phyloP scores from a whole-genome alignment of 805 yeast species.

The Yamadazyma insecticola region DNA sequence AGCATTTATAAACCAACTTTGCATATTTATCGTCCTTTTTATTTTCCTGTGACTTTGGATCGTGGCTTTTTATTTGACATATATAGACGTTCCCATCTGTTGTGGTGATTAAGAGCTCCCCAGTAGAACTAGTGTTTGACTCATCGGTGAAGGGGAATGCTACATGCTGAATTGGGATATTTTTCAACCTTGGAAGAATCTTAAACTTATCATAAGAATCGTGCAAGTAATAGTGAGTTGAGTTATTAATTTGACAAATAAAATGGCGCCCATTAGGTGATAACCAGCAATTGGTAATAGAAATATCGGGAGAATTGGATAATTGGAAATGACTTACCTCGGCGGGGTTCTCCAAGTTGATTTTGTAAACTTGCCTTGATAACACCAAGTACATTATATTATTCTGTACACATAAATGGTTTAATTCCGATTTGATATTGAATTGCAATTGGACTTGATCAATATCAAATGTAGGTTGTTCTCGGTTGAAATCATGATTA shows the following conservation, averaged over 20 bases:
- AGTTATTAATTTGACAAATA: slow-evolving; percentile 21
- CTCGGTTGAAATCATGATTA: too few species aligned
- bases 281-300: slow-evolving; percentile 29
- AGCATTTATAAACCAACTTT: slow-evolving; percentile 20
- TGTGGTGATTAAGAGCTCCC: slow-evolving; percentile 27
- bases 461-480: slow-evolving; percentile 22
- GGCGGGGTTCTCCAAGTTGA: slow-evolving; percentile 34
- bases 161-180: slow-evolving; percentile 19
- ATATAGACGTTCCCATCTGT: slow-evolving; percentile 24
- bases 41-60: slow-evolving; percentile 17
- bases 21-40: slow-evolving; percentile 35
- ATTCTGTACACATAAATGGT: slow-evolving; percentile 23
- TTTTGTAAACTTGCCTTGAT: slow-evolving; percentile 18
- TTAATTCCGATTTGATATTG: slow-evolving; percentile 21
- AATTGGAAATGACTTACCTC: slow-evolving; percentile 19
- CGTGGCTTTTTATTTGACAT: slow-evolving; percentile 25
- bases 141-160: slow-evolving; percentile 18
- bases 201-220: slow-evolving; percentile 28
- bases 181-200: slow-evolving; percentile 27
- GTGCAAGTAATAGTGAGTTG: slow-evolving; percentile 27
- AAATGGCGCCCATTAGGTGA: slow-evolving; percentile 35
- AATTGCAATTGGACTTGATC: slow-evolving; percentile 40
- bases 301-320: slow-evolving; percentile 16
- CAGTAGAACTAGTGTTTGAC: slow-evolving; percentile 14
- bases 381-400: slow-evolving; percentile 32